Evolutionary conservation across 768 basidiomycete species (phyloP).

Genomic region (Hirschioporus abietinus): DNA sequence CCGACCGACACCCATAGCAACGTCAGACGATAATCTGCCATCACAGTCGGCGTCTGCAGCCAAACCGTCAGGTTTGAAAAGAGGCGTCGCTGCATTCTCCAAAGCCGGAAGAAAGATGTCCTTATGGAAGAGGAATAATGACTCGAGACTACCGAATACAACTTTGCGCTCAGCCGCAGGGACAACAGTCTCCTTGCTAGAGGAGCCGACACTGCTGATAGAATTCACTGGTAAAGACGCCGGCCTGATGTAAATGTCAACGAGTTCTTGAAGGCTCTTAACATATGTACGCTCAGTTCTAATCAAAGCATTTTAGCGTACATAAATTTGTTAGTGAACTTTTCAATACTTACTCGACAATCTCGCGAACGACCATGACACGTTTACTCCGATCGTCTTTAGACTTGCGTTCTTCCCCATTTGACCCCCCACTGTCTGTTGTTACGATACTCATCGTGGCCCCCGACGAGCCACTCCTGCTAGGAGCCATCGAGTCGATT

Average conservation of each 20-base stretch:
- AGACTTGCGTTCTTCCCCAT: constrained; percentile 72
- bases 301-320: constrained; percentile 14
- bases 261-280: constrained; percentile 86
- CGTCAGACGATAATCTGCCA: constrained; percentile 65
- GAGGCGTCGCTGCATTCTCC: constrained; percentile 66
- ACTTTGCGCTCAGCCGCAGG: constrained; percentile 83
- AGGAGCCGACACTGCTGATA: constrained; percentile 57
- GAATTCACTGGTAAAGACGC: constrained; percentile 65
- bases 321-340: constrained; percentile 12
- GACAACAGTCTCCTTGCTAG: constrained; percentile 77
- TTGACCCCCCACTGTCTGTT: constrained; percentile 67
- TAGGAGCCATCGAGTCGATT: constrained; percentile 52
- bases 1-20: constrained; percentile 77
- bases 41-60: constrained; percentile 55
- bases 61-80: constrained; percentile 47
- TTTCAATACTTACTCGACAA: constrained; percentile 65
- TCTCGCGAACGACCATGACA: constrained; percentile 81
- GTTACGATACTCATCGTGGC: constrained; percentile 70
- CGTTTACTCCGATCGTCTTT: constrained; percentile 90
- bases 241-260: constrained; percentile 93
- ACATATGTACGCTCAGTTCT: constrained; percentile 96
- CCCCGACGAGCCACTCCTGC: constrained; percentile 54
- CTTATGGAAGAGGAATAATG: constrained; percentile 86
- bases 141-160: constrained; percentile 88
- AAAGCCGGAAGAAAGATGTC: constrained; percentile 90